phyloP scores from a whole-genome alignment of 2,329 filamentous ascomycete species.

The Fonsecaea monophora region DNA sequence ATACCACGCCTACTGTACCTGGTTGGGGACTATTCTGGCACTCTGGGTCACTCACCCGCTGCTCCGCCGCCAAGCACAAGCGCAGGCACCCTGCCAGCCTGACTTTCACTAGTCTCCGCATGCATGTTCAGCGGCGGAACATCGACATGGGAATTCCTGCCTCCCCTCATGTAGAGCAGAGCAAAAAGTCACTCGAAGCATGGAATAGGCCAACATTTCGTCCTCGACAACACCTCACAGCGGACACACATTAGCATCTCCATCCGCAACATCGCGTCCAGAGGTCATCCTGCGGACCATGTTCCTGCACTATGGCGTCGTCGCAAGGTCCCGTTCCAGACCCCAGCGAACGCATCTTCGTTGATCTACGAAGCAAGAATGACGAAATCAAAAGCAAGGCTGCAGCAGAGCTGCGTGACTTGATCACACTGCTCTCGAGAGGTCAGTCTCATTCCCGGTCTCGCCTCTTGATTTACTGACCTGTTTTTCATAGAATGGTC shows the following conservation, averaged over 20 bases:
- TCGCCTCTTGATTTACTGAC: constrained; percentile 23
- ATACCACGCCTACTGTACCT: too few species aligned
- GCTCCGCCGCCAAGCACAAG: neutral
- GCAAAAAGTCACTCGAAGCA: neutral
- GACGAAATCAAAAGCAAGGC: constrained; percentile 57
- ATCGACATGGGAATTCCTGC: neutral
- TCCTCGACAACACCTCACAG: neutral
- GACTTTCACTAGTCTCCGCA: neutral
- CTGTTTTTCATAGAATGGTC: constrained; percentile 67
- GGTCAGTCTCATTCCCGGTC: constrained; percentile 43
- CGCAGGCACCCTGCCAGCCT: neutral
- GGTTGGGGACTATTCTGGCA: neutral
- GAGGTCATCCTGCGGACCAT: constrained; percentile 33
- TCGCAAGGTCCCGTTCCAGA: constrained; percentile 56
- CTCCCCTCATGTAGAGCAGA: neutral
- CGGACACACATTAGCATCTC: neutral
- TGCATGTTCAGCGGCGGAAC: neutral
- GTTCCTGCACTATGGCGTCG: constrained; percentile 51
- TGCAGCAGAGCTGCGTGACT: constrained; percentile 56
- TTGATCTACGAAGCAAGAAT: constrained; percentile 64
- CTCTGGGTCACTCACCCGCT: neutral
- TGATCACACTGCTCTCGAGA: constrained; percentile 55
- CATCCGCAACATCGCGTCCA: neutral
- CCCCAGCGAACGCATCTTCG: constrained; percentile 62
- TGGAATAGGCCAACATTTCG: neutral